Percentiles rank a stretch among this genome's conserved stretches.
Conservation (phyloP, 441 rosid genomes). For the Hypseocharis bilobata region DNA sequence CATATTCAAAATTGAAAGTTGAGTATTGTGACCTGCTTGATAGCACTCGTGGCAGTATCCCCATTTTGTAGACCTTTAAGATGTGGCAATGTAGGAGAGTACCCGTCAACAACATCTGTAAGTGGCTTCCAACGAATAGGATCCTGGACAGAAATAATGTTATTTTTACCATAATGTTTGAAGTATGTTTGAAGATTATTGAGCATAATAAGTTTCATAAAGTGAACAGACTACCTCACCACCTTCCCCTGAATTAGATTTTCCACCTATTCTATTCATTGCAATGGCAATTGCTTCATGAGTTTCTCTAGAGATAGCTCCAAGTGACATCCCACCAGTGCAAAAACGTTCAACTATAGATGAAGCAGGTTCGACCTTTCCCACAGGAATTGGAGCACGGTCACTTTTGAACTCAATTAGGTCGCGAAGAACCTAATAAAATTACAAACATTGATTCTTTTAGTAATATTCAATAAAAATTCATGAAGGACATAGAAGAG, state of each 20-base stretch:
- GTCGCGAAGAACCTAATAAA: conserved; percentile 79
- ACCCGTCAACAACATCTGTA: conserved; percentile 89
- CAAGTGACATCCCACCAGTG: conserved; percentile 99
- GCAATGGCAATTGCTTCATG: conserved; percentile 99
- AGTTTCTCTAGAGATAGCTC: conserved; percentile 98
- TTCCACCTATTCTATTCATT: conserved; percentile 92
- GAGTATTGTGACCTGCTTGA: conserved; percentile 64
- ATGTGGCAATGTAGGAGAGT: conserved; percentile 91
- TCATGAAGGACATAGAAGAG: background rate
- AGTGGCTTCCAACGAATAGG: conserved; percentile 96
- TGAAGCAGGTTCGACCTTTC: conserved; percentile 86
- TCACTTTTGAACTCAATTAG: conserved; percentile 93
- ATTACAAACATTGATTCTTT: conserved; percentile 7
- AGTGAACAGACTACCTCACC: conserved; percentile 64
- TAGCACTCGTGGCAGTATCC: conserved; percentile 97
- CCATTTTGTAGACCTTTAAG: conserved; percentile 99
- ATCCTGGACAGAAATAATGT: conserved; percentile 42
- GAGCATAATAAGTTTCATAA: background rate
- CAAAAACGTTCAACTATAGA: conserved; percentile 87
- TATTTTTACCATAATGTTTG: background rate
- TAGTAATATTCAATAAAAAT: background rate
- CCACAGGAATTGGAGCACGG: conserved; percentile 72
- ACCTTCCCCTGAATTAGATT: conserved; percentile 98
- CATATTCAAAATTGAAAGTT: conserved; percentile 20
- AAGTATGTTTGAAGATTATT: conserved; percentile 10